Percentiles rank a stretch among this genome's conserved stretches.
phyloP scores from a whole-genome alignment of 805 yeast species.

The Lipomyces mesembrius region DNA sequence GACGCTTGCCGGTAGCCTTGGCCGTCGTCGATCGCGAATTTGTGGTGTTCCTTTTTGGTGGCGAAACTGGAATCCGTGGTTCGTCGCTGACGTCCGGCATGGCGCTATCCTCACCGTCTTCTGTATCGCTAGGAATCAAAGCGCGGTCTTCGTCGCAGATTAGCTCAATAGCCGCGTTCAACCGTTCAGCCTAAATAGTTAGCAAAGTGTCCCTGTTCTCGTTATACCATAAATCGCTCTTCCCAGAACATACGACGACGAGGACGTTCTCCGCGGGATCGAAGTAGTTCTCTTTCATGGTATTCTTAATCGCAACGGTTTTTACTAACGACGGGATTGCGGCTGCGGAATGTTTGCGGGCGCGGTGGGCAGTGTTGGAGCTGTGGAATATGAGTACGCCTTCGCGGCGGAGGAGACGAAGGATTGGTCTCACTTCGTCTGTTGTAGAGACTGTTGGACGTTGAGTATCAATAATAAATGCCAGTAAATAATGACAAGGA shows the following conservation, averaged over 20 bases:
- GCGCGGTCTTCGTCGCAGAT: background rate
- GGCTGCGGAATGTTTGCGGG: conserved; percentile 17
- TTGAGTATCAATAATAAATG: background rate
- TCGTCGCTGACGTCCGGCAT: conserved; percentile 1
- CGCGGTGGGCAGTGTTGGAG: conserved; percentile 5
- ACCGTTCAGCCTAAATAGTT: conserved; percentile 10
- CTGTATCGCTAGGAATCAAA: background rate
- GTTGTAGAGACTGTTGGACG: background rate
- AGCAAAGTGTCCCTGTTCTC: background rate
- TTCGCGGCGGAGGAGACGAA: conserved; percentile 4
- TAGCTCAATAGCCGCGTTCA: conserved; percentile 10
- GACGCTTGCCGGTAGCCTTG: background rate
- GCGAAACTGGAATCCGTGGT: background rate
- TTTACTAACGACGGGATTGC: conserved; percentile 6
- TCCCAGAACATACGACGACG: conserved; percentile 7
- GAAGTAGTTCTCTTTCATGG: conserved; percentile 16
- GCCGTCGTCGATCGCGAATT: background rate
- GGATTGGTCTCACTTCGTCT: background rate
- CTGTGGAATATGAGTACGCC: conserved; percentile 2
- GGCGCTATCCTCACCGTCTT: background rate
- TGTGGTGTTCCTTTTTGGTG: background rate
- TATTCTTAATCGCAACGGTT: conserved; percentile 2
- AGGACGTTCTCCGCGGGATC: conserved; percentile 9
- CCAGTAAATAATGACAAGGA: background rate
- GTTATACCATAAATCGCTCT: no score